These are phyloP conservation scores for Pyrenochaeta sp. DNA, from an alignment of 2,329 filamentous ascomycete species.

Conservation along the genomic window DNA sequence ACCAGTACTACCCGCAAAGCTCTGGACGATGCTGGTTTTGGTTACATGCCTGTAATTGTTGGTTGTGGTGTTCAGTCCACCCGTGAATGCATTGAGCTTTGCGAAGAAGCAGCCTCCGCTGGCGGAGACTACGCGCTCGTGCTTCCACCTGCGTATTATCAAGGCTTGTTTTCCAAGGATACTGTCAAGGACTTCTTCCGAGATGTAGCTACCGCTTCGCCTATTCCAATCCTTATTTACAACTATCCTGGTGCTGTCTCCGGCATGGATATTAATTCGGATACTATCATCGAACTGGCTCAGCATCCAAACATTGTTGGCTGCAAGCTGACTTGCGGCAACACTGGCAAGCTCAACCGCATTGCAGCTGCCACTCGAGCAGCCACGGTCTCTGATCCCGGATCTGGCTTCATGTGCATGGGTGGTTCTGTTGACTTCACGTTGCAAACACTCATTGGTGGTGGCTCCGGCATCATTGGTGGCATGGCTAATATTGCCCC, in stretches of 20 bases:
- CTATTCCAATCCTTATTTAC: slow-evolving; percentile 73
- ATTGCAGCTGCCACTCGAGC: slow-evolving; percentile 62
- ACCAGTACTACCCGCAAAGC: slow-evolving; percentile 75
- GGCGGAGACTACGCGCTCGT: slow-evolving; percentile 81
- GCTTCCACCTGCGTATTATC: slow-evolving; percentile 80
- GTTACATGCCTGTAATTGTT: slow-evolving; percentile 75
- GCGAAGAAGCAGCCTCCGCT: slow-evolving; percentile 71
- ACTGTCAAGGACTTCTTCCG: slow-evolving; percentile 71
- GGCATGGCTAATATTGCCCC: slow-evolving; percentile 77
- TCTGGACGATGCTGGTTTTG: slow-evolving; percentile 71
- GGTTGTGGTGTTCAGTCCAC: slow-evolving; percentile 79
- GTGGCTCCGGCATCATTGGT: slow-evolving; percentile 75
- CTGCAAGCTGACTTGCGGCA: slow-evolving; percentile 75
- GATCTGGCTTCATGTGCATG: slow-evolving; percentile 72
- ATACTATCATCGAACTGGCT: slow-evolving; percentile 67
- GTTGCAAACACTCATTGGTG: slow-evolving; percentile 73
- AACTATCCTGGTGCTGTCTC: slow-evolving; percentile 72
- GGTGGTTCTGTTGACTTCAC: slow-evolving; percentile 79
- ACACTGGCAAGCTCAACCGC: slow-evolving; percentile 73
- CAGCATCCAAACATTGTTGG: slow-evolving; percentile 72
- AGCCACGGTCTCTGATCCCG: slow-evolving; percentile 45
- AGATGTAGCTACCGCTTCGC: slow-evolving; percentile 68
- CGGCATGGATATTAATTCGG: slow-evolving; percentile 71
- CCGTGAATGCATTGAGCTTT: slow-evolving; percentile 74
- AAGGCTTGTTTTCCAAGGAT: slow-evolving; percentile 68